Conservation (phyloP, 257 asterid species). For the Fraxinus americana region DNA sequence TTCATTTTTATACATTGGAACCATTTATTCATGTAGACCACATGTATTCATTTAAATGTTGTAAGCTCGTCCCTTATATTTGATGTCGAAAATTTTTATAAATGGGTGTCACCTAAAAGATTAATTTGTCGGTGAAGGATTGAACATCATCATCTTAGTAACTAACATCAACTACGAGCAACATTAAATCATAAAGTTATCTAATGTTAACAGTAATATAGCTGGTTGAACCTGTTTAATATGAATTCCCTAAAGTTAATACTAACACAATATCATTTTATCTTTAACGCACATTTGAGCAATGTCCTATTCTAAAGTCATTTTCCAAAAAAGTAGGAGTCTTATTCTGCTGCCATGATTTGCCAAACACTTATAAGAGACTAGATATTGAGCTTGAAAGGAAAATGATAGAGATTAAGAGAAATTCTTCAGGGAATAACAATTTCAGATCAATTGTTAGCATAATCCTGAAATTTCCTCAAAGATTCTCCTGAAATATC, state of each 20-base stretch:
- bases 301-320: conserved; percentile 27
- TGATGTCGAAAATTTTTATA: too few relatives aligned
- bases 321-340: conserved; percentile 29
- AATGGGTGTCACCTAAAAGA: too few relatives aligned
- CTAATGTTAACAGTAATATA: too few relatives aligned
- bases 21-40: too few relatives aligned
- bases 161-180: too few relatives aligned
- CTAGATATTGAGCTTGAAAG: conserved; percentile 42
- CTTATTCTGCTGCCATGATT: conserved; percentile 33
- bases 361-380: conserved; percentile 38
- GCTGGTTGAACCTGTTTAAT: background rate
- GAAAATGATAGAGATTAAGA: conserved; percentile 45
- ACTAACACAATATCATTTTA: conserved; percentile 1
- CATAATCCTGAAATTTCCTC: conserved; percentile 54
- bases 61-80: too few relatives aligned
- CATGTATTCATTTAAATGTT: too few relatives aligned
- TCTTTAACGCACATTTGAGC: conserved; percentile 27
- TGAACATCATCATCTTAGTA: background rate
- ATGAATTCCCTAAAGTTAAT: background rate
- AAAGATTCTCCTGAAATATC: background rate
- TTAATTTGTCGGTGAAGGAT: too few relatives aligned
- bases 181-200: too few relatives aligned
- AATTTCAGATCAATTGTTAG: conserved; percentile 49
- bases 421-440: conserved; percentile 22
- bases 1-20: too few relatives aligned